Conservation (phyloP, 2,329 filamentous ascomycete species). For the Colletotrichum sojae region DNA sequence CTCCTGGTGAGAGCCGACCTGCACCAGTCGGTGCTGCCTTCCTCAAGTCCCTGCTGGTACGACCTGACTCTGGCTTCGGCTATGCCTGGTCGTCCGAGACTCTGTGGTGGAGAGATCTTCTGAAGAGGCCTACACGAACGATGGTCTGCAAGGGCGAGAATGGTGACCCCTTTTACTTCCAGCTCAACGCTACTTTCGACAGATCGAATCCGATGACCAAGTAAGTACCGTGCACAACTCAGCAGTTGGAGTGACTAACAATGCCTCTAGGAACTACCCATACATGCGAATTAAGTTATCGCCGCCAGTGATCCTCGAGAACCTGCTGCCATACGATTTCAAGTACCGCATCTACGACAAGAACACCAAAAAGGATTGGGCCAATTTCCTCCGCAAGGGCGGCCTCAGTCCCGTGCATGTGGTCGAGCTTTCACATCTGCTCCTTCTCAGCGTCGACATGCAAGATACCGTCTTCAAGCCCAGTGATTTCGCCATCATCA, state of each 20-base stretch:
- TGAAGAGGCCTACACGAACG: constrained; percentile 87
- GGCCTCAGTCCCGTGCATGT: constrained; percentile 98
- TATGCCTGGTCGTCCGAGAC: constrained; percentile 94
- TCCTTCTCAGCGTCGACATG: constrained; percentile 95
- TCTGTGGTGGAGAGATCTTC: constrained; percentile 92
- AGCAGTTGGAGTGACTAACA: constrained; percentile 48
- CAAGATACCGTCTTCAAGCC: constrained; percentile 95
- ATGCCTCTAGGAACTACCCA: constrained; percentile 77
- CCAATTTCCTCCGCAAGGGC: constrained; percentile 96
- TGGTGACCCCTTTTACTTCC: constrained; percentile 95
- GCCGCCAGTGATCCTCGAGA: constrained; percentile 94
- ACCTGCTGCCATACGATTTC: constrained; percentile 96
- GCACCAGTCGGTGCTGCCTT: constrained; percentile 94
- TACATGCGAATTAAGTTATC: constrained; percentile 95
- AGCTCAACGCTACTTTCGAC: constrained; percentile 90
- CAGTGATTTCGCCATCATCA: constrained; percentile 98
- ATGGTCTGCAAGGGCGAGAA: constrained; percentile 90
- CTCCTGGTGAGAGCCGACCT: constrained; percentile 89
- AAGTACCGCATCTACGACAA: constrained; percentile 99
- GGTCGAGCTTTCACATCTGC: constrained; percentile 92
- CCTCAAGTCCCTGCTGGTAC: constrained; percentile 87
- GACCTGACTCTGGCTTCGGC: constrained; percentile 95
- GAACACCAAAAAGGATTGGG: constrained; percentile 99
- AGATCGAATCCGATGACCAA: constrained; percentile 85
- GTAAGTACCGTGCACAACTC: constrained; percentile 58